Base-by-base conservation (phyloP, 2,329 filamentous ascomycete species). In the Tolypocladium guangdongense region DNA sequence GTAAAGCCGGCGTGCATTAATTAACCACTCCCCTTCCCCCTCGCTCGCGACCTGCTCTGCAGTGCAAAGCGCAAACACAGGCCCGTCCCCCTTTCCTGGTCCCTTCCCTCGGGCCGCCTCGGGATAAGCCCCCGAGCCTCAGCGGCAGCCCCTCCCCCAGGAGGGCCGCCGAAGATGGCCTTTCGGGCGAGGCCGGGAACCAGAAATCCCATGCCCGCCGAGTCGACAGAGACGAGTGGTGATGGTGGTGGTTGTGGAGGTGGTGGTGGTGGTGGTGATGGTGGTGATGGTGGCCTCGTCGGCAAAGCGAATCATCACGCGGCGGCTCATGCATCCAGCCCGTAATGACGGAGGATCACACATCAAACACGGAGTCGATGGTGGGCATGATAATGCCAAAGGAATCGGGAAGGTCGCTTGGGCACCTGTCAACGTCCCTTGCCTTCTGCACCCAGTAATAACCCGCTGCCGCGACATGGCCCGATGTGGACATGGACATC, bases 391-490 rank as follows among this genome's bases (percentile, higher is more conserved):
- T 46, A 20, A 32, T 32, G 43, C 41, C 43, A 38, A 24, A 24
- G 38, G 48, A 39, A 50, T 50, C 33, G 20, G 47, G 51, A 36
- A 52, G 51, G 41, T 52, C 33, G 51, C 51, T 48, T 48, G 33
- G 7, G 18, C 45, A 16, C 39, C 39, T 24, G 20, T 41, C 39
- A 24, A 43, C 20, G 45, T 16, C 46, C 20, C 35, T 4, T 24
- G 33, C 46, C 46, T 48, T 48, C 46, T 48, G 14, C 33, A 35
- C 35, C 46, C n/a, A 35, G 46, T 11, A 48, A 22, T n/a, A 30
- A 18, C 8, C 30, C 18, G 10, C n/a, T n/a, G 41, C 22, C 41
- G 41, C 38, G n/a, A 41, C 16, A 41, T 41, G 38, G 22, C 11
- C 20, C 38, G 11, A 24, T 24, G 20, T 43, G 39, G 39, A 43